These are phyloP conservation scores for Secale cereale DNA, from an alignment of 176 grass and related monocot genomes.

Conservation along the genomic window DNA sequence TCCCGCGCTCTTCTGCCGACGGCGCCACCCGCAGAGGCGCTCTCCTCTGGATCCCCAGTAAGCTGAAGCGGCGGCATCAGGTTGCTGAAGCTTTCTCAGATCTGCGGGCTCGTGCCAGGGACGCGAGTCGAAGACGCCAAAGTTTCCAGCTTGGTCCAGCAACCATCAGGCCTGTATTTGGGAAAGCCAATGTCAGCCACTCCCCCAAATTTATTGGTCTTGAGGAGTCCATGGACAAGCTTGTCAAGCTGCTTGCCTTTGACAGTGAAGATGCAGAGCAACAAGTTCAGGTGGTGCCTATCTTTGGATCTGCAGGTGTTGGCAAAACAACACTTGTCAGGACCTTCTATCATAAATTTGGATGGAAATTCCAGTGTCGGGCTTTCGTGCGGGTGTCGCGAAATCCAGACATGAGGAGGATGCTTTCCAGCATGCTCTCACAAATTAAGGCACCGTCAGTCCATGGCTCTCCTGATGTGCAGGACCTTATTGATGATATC, in stretches of 20 bases:
- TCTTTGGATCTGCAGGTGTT: neutral
- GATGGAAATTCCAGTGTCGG: neutral
- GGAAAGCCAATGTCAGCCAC: neutral
- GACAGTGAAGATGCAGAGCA: neutral
- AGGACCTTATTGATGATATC: neutral
- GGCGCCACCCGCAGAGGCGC: neutral
- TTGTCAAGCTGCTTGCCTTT: neutral
- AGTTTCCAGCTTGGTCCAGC: neutral
- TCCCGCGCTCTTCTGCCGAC: neutral
- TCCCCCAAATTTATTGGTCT: neutral
- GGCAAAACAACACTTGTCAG: neutral
- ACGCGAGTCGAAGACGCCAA: neutral
- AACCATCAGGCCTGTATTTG: neutral
- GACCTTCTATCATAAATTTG: neutral
- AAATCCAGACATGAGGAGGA: neutral
- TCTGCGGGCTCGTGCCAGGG: neutral
- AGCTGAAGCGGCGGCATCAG: neutral
- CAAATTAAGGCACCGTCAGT: neutral
- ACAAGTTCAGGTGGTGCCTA: neutral
- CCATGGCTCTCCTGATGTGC: neutral
- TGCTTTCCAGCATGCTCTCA: neutral
- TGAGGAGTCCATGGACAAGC: neutral
- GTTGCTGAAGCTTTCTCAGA: neutral
- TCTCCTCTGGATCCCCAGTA: neutral
- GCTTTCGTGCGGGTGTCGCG: neutral